Conservation (phyloP, 176 grass and related monocot genomes). For the Puccinellia tenuiflora region DNA sequence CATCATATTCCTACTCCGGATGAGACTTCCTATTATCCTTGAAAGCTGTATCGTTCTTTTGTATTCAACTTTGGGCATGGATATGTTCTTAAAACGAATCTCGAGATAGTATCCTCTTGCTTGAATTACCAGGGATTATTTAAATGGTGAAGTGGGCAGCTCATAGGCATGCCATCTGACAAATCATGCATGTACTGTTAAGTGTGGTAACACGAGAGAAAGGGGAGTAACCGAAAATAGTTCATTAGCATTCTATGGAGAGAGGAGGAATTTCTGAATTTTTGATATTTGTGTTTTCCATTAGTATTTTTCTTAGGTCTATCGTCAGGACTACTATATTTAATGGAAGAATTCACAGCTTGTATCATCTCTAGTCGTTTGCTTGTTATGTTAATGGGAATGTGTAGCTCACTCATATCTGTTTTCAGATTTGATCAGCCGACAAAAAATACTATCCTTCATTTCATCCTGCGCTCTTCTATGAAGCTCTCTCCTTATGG, state of each 20-base stretch:
- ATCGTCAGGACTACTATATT: not conserved
- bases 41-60: not conserved
- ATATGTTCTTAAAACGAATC: conserved; percentile 7
- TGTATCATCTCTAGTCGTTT: not conserved
- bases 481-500: conserved; percentile 62
- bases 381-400: conserved; percentile 1
- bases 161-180: not conserved
- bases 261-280: not conserved
- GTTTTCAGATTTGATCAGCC: conserved; percentile 67
- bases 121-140: not conserved
- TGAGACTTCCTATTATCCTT: not conserved
- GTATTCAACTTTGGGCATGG: not conserved
- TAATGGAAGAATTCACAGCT: not conserved
- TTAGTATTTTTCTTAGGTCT: not conserved
- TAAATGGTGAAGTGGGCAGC: not conserved
- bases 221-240: not conserved
- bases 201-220: not conserved
- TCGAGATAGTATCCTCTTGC: not conserved
- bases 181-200: not conserved
- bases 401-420: conserved; percentile 1
- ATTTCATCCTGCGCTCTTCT: conserved; percentile 62
- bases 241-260: not conserved
- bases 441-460: conserved; percentile 55
- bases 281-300: not conserved
- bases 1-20: not conserved